Evolutionary conservation across 228 moss, liverwort and hornwort genomes (phyloP).

Genomic region (Sphagnum magellanicum): DNA sequence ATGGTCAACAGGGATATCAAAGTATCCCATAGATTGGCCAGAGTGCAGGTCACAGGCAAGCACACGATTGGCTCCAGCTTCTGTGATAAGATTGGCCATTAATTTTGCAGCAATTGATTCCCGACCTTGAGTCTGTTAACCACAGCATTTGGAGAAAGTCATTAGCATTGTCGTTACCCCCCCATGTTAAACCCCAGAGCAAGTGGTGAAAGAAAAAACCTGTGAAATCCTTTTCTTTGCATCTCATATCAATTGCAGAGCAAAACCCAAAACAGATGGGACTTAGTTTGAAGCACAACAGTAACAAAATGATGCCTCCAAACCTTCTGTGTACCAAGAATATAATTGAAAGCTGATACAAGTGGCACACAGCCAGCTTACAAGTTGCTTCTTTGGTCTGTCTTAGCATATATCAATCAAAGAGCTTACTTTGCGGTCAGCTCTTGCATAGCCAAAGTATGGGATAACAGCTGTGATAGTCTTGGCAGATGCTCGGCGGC

Average conservation of each 20-base stretch:
- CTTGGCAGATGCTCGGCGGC: slow-evolving; percentile 93
- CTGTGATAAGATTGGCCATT: slow-evolving; percentile 87
- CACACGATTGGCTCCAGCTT: slow-evolving; percentile 94
- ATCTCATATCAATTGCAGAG: neutral
- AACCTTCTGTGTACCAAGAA: neutral
- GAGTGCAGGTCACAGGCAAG: slow-evolving; percentile 95
- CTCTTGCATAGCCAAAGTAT: slow-evolving; percentile 95
- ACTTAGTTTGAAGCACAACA: neutral
- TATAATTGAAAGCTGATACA: neutral
- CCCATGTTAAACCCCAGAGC: neutral
- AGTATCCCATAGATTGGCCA: slow-evolving; percentile 96
- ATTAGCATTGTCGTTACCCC: neutral
- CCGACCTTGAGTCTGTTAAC: slow-evolving; percentile 76
- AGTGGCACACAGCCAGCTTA: neutral
- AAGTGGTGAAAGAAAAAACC: neutral
- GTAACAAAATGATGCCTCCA: neutral
- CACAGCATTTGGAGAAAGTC: neutral
- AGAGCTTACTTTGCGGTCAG: slow-evolving; percentile 82
- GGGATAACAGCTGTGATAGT: slow-evolving; percentile 97
- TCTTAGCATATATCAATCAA: neutral
- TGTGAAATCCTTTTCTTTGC: neutral
- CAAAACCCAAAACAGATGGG: neutral
- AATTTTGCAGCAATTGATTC: slow-evolving; percentile 98
- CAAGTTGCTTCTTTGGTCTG: neutral
- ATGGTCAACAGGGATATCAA: slow-evolving; percentile 98